Conservation (phyloP, 73 alveolate genomes). For the Paramecium primaurelia region DNA sequence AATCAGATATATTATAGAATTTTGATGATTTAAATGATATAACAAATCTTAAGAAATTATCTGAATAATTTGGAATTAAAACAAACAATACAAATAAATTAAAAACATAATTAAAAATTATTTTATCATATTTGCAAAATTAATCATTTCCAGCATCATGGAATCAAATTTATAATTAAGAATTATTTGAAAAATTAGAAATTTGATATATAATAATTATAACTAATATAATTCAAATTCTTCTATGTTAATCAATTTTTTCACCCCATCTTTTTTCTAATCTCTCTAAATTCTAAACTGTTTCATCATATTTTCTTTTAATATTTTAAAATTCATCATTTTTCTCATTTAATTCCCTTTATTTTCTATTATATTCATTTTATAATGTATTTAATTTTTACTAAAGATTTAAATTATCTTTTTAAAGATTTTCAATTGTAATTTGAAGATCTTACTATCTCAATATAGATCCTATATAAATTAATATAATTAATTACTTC, state of each 20-base stretch:
- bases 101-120: neutral
- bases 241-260: constrained; percentile 32
- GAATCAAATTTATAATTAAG: neutral
- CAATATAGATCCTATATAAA: neutral
- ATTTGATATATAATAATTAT: neutral
- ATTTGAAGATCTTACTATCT: constrained; percentile 27
- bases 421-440: neutral
- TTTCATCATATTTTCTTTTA: constrained; percentile 34
- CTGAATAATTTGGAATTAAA: neutral
- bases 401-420: neutral
- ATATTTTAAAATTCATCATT: neutral
- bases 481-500: neutral
- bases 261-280: constrained; percentile 21
- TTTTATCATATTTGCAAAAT: neutral
- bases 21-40: neutral
- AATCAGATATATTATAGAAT: neutral
- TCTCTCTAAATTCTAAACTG: neutral
- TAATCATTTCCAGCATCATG: neutral
- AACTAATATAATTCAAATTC: neutral
- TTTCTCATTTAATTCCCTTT: neutral
- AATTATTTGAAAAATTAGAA: neutral
- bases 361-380: neutral
- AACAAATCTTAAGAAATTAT: neutral
- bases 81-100: neutral
- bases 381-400: neutral